These are phyloP conservation scores for Rutstroemia sp. DNA, from an alignment of 2,329 filamentous ascomycete genomes.

Conservation along the genomic window DNA sequence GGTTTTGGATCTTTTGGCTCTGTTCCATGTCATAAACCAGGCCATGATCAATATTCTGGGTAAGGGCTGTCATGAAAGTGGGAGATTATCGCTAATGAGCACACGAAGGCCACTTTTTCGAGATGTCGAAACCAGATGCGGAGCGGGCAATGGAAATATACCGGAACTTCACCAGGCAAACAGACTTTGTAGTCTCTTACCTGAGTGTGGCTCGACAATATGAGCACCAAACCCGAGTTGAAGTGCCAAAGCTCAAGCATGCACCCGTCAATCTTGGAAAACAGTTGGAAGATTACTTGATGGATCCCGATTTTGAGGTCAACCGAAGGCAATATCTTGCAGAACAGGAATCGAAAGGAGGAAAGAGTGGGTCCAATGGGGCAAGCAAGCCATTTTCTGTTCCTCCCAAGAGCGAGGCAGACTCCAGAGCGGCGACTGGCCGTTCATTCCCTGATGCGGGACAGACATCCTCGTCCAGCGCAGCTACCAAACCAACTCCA, in stretches of 20 bases:
- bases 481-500: conserved; percentile 30
- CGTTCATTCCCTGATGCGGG: conserved; percentile 26
- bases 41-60: conserved; percentile 94
- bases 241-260: conserved; percentile 96
- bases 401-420: conserved; percentile 29
- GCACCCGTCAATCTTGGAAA: conserved; percentile 85
- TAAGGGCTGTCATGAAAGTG: conserved; percentile 35
- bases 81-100: conserved; percentile 16
- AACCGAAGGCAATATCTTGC: conserved; percentile 88
- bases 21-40: conserved; percentile 95
- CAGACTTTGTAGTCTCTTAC: conserved; percentile 86
- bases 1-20: conserved; percentile 77
- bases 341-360: conserved; percentile 63
- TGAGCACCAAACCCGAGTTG: conserved; percentile 83
- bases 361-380: conserved; percentile 19
- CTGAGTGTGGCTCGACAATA: conserved; percentile 81
- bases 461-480: conserved; percentile 34
- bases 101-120: conserved; percentile 80
- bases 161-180: conserved; percentile 84
- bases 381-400: conserved; percentile 39
- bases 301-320: conserved; percentile 90
- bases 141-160: conserved; percentile 89
- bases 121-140: conserved; percentile 92
- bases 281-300: conserved; percentile 88
- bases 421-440: conserved; percentile 23